phyloP scores from a whole-genome alignment of 2,329 filamentous ascomycete genomes.

The Hymenoscyphus infarciens region DNA sequence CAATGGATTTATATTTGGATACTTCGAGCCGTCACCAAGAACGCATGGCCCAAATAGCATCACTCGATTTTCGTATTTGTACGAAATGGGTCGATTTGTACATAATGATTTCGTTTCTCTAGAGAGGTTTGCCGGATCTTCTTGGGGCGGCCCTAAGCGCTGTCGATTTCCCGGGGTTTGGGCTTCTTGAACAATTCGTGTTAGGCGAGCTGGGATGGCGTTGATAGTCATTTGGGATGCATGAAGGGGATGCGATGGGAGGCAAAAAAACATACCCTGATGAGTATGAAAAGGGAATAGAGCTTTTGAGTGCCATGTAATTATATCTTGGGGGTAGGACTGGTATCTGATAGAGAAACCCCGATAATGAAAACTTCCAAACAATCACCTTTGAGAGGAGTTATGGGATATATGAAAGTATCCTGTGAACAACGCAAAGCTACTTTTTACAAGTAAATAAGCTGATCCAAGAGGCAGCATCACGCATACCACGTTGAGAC shows the following conservation, averaged over 20 bases:
- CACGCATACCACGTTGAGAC: too few species aligned
- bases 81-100: slow-evolving; percentile 11
- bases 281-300: not conserved
- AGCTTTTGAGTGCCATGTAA: slow-evolving; percentile 1
- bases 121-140: slow-evolving; percentile 12
- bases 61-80: slow-evolving; percentile 4
- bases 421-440: too few species aligned
- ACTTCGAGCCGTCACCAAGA: slow-evolving; percentile 4
- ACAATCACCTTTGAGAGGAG: not conserved
- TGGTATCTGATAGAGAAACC: not conserved
- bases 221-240: not conserved
- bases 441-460: too few species aligned
- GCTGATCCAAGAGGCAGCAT: too few species aligned
- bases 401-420: too few species aligned
- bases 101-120: slow-evolving; percentile 13
- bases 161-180: slow-evolving; percentile 6
- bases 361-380: not conserved
- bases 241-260: slow-evolving; percentile 8
- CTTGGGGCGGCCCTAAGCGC: slow-evolving; percentile 2
- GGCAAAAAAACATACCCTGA: not conserved
- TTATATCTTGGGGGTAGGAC: not conserved
- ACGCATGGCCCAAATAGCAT: not conserved
- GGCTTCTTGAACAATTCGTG: not conserved
- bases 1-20: slow-evolving; percentile 11
- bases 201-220: not conserved